Percentiles rank a stretch among this genome's conserved stretches.
phyloP scores from a whole-genome alignment of 202 grass and related monocot genomes.

The Alloteropsis angusta region DNA sequence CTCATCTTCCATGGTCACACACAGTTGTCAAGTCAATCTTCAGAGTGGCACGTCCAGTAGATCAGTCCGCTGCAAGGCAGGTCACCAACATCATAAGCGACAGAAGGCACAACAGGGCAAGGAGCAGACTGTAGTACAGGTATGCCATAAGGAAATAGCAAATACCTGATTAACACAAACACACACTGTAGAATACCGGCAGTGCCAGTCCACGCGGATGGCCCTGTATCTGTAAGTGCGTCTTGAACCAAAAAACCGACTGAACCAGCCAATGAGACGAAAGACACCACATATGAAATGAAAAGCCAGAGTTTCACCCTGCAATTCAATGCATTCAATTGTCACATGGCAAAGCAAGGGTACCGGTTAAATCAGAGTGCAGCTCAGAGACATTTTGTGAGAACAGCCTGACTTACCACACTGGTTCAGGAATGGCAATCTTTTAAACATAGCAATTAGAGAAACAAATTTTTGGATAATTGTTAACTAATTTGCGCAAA shows the following conservation, averaged over 20 bases:
- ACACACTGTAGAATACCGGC: slow-evolving; percentile 66
- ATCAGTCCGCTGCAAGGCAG: slow-evolving; percentile 59
- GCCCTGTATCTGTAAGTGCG: slow-evolving; percentile 58
- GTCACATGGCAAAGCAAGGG: neutral
- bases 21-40: slow-evolving; percentile 37
- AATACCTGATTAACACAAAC: slow-evolving; percentile 73
- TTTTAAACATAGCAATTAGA: neutral
- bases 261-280: slow-evolving; percentile 64
- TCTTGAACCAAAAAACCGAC: slow-evolving; percentile 73
- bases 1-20: neutral
- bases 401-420: neutral
- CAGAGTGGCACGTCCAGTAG: slow-evolving; percentile 71
- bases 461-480: neutral
- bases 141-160: neutral
- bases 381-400: neutral
- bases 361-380: neutral
- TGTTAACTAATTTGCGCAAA: neutral
- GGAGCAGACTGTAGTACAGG: neutral
- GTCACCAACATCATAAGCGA: neutral
- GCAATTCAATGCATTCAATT: neutral
- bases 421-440: neutral
- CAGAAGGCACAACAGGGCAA: neutral
- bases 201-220: slow-evolving; percentile 66
- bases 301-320: slow-evolving; percentile 92
- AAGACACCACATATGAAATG: slow-evolving; percentile 76